These are phyloP conservation scores for Colletotrichum cereale DNA, from an alignment of 2,329 filamentous ascomycete species.

Conservation along the genomic window DNA sequence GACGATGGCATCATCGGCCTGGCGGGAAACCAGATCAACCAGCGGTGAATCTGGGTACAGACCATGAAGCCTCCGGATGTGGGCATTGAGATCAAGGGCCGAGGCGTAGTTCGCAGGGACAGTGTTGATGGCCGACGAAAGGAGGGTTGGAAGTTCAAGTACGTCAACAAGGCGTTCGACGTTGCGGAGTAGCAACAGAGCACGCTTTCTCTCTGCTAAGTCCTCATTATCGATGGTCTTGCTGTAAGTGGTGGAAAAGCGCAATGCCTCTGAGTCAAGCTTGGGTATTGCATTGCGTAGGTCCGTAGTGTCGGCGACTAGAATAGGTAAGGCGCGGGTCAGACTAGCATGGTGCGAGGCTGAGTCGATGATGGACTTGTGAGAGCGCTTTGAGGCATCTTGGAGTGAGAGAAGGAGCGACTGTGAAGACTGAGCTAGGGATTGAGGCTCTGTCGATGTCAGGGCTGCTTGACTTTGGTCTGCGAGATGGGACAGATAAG, in stretches of 20 bases:
- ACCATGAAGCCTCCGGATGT: conserved; percentile 86
- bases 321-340: conserved; percentile 75
- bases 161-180: conserved; percentile 91
- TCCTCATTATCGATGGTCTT: conserved; percentile 77
- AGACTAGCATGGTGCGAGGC: conserved; percentile 83
- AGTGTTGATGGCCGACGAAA: conserved; percentile 81
- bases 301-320: conserved; percentile 74
- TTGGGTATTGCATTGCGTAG: conserved; percentile 80
- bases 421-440: conserved; percentile 84
- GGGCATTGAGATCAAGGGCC: conserved; percentile 91
- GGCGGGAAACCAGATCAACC: conserved; percentile 77
- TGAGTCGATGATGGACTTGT: conserved; percentile 86
- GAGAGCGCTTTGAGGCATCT: conserved; percentile 87
- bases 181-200: conserved; percentile 85
- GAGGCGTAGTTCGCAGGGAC: conserved; percentile 83
- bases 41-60: conserved; percentile 85
- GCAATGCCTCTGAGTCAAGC: conserved; percentile 82
- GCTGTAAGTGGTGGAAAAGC: conserved; percentile 87
- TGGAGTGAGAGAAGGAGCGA: conserved; percentile 87
- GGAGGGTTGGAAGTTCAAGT: conserved; percentile 86
- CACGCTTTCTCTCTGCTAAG: conserved; percentile 80
- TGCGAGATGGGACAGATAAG: conserved; percentile 83
- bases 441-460: conserved; percentile 80
- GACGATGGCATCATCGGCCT: conserved; percentile 90
- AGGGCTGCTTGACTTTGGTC: conserved; percentile 82